Percentiles rank a stretch among this genome's conserved stretches.
Conservation (phyloP, 2,329 filamentous ascomycete species). For the Chaetomiaceae sp. region DNA sequence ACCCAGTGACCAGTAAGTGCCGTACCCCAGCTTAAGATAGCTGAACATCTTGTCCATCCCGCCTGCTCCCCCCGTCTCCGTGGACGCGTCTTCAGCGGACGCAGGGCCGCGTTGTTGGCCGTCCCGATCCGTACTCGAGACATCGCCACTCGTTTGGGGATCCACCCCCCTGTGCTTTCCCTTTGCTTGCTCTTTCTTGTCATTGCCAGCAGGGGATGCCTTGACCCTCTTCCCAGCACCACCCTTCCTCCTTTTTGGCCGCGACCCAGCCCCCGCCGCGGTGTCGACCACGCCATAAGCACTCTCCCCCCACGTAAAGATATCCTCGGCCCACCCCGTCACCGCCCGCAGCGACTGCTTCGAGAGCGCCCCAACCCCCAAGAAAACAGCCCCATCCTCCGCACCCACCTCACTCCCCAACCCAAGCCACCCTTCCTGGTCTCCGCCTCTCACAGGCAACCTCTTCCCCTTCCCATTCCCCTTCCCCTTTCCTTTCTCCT, state of each 20-base stretch:
- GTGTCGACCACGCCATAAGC: conserved; percentile 83
- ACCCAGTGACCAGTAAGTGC: conserved; percentile 59
- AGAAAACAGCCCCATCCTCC: conserved; percentile 81
- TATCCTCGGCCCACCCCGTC: conserved; percentile 81
- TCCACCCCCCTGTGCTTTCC: too few relatives aligned
- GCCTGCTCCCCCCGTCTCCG: conserved; percentile 31
- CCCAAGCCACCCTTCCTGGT: conserved; percentile 64
- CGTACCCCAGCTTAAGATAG: conserved; percentile 64
- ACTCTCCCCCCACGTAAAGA: conserved; percentile 78
- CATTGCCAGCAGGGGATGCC: neutral
- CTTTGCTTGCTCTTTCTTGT: conserved; percentile 16
- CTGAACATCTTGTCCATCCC: conserved; percentile 54
- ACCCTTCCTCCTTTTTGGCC: conserved; percentile 34
- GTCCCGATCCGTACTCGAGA: neutral
- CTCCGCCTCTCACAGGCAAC: conserved; percentile 19
- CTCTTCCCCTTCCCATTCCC: too few relatives aligned
- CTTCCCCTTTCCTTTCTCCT: conserved; percentile 20
- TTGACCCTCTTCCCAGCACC: neutral
- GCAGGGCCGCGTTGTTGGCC: neutral
- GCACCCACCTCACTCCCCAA: conserved; percentile 61
- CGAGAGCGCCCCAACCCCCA: conserved; percentile 71
- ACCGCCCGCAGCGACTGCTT: conserved; percentile 67
- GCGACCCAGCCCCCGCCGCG: conserved; percentile 60
- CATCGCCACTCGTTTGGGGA: neutral
- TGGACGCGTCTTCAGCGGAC: neutral